These are phyloP conservation scores for Aspergillus olivimuriae DNA, from an alignment of 495 filamentous ascomycete genomes.

Conservation along the genomic window DNA sequence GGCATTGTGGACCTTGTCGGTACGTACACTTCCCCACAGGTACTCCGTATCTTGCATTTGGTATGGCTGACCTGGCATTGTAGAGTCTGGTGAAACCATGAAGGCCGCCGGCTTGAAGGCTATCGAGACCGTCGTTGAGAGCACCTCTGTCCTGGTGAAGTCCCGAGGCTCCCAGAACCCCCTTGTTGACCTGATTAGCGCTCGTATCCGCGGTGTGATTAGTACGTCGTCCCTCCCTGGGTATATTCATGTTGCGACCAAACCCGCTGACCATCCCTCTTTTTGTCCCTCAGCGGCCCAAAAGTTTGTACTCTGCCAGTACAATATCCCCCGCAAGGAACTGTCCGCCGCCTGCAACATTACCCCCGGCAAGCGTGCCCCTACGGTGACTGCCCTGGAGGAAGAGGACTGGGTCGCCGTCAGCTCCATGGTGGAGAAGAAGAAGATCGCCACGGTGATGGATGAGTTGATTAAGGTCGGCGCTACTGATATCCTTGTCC, in stretches of 20 bases:
- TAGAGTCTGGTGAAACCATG: slow-evolving; percentile 99
- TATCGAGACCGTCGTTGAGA: slow-evolving; percentile 87
- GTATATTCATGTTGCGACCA: background rate
- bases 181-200: slow-evolving; percentile 73
- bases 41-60: background rate
- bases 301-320: slow-evolving; percentile 90
- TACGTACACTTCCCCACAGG: slow-evolving; percentile 24
- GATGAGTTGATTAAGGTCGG: slow-evolving; percentile 75
- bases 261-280: background rate
- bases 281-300: slow-evolving; percentile 58
- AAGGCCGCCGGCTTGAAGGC: slow-evolving; percentile 92
- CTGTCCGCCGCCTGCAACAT: slow-evolving; percentile 65
- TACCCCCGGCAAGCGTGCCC: slow-evolving; percentile 91
- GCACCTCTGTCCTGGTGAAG: slow-evolving; percentile 84
- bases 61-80: background rate
- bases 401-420: slow-evolving; percentile 91
- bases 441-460: slow-evolving; percentile 82
- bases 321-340: slow-evolving; percentile 72
- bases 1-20: slow-evolving; percentile 97
- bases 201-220: slow-evolving; percentile 86
- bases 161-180: slow-evolving; percentile 78
- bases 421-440: slow-evolving; percentile 89
- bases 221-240: slow-evolving; percentile 40
- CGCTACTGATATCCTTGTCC: slow-evolving; percentile 80
- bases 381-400: slow-evolving; percentile 81